These are phyloP conservation scores for Lepidium sativum DNA, from an alignment of 345 rosid genomes.

Conservation along the genomic window DNA sequence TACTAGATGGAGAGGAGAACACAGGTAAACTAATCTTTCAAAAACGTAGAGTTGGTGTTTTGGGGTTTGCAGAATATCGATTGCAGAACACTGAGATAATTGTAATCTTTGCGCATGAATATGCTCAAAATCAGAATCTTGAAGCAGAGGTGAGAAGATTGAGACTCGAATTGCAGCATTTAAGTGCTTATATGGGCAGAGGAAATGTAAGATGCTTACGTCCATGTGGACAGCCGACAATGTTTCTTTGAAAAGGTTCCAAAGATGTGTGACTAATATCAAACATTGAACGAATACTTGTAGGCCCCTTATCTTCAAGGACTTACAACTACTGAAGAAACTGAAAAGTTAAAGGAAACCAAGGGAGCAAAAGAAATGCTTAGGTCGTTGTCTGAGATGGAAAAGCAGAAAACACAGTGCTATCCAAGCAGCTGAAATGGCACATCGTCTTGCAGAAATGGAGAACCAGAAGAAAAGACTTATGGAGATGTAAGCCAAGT, in stretches of 20 bases:
- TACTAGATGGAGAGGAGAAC: conserved; percentile 12
- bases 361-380: conserved; percentile 34
- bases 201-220: conserved; percentile 37
- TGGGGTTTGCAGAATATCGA: no score
- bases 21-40: conserved; percentile 17
- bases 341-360: conserved; percentile 31
- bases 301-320: conserved; percentile 36
- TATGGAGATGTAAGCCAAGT: conserved; percentile 35
- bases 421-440: conserved; percentile 32
- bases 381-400: conserved; percentile 35
- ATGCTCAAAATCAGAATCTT: conserved; percentile 30
- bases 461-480: conserved; percentile 40
- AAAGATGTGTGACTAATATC: conserved; percentile 14
- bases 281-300: conserved; percentile 11
- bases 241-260: neutral
- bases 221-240: neutral
- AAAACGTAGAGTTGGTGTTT: neutral
- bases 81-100: conserved; percentile 9
- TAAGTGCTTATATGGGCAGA: conserved; percentile 35
- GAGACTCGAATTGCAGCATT: conserved; percentile 48
- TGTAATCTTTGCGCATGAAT: conserved; percentile 4
- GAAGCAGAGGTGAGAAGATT: conserved; percentile 50
- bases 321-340: conserved; percentile 26
- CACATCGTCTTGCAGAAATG: conserved; percentile 32
- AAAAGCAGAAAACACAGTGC: conserved; percentile 37